Percentiles rank a stretch among this genome's conserved stretches.
Conservation (phyloP, 2,329 filamentous ascomycete genomes). For the Teratosphaeria zuluensis region DNA sequence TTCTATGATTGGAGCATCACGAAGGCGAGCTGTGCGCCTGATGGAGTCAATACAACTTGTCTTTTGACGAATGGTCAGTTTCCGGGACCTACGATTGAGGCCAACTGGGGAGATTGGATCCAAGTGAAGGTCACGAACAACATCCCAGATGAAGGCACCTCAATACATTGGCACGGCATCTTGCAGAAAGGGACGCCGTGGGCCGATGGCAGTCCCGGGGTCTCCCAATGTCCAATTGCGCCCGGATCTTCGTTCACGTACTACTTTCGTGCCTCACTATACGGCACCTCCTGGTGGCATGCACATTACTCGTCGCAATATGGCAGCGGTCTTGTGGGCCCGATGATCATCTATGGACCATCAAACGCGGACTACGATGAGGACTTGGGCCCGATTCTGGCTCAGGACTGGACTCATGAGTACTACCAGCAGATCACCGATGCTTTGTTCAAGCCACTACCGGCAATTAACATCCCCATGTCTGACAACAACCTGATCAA, state of each 20-base stretch:
- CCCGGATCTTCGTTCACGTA: conserved; percentile 22
- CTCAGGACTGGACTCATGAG: conserved; percentile 26
- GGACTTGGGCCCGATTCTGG: conserved; percentile 22
- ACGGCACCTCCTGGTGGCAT: conserved; percentile 29
- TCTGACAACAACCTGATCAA: conserved; percentile 26
- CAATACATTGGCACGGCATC: conserved; percentile 36
- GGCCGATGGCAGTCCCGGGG: conserved; percentile 32
- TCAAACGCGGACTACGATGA: conserved; percentile 16
- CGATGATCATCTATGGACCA: conserved; percentile 25
- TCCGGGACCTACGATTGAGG: conserved; percentile 18
- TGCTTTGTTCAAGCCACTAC: conserved; percentile 15
- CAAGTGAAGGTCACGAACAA: conserved; percentile 27
- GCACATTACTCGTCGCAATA: conserved; percentile 27
- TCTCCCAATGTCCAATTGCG: conserved; percentile 32
- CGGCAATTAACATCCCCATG: conserved; percentile 15
- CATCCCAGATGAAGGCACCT: conserved; percentile 26
- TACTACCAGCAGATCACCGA: conserved; percentile 20
- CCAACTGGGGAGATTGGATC: conserved; percentile 33
- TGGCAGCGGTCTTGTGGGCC: conserved; percentile 19
- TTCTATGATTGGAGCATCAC: conserved; percentile 19
- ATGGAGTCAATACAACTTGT: conserved; percentile 15
- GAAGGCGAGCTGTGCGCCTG: conserved; percentile 13
- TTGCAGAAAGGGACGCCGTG: conserved; percentile 25
- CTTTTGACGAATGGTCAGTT: conserved; percentile 17
- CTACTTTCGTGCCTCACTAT: conserved; percentile 11